Conservation (phyloP, 106 monocot genomes). For the Narthecium ossifragum region DNA sequence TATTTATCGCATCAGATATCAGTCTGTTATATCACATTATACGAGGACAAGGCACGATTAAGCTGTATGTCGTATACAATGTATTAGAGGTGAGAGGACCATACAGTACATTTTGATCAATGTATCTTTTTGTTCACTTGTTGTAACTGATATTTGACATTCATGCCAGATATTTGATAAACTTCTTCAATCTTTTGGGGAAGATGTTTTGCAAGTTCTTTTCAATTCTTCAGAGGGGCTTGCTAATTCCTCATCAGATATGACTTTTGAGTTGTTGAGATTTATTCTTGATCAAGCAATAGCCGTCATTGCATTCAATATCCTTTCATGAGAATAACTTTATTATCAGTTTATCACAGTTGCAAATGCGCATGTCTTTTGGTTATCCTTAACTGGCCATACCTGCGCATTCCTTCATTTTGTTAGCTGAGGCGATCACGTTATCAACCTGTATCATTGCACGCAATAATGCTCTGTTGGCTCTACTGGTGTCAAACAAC, state of each 20-base stretch:
- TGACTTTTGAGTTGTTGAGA: slow-evolving; percentile 52
- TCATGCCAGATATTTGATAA: slow-evolving; percentile 82
- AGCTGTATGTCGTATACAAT: slow-evolving; percentile 96
- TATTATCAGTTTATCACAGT: no score
- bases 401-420: slow-evolving; percentile 93
- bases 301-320: slow-evolving; percentile 83
- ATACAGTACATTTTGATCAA: background rate
- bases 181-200: slow-evolving; percentile 93
- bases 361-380: background rate
- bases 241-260: slow-evolving; percentile 58
- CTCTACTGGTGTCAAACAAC: slow-evolving; percentile 87
- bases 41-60: slow-evolving; percentile 90
- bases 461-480: slow-evolving; percentile 89
- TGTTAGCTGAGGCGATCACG: slow-evolving; percentile 95
- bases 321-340: slow-evolving; percentile 79
- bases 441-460: slow-evolving; percentile 93
- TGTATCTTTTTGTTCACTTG: background rate
- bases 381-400: slow-evolving; percentile 53
- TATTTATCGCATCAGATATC: slow-evolving; percentile 8
- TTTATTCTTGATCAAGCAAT: slow-evolving; percentile 72
- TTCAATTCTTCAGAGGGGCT: slow-evolving; percentile 90
- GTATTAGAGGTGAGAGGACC: slow-evolving; percentile 80
- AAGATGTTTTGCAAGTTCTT: slow-evolving; percentile 96
- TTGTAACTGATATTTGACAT: slow-evolving; percentile 1
- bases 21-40: slow-evolving; percentile 97